A percentile compares a stretch with the other conserved stretches of the same genome.
Conservation (phyloP, 2,329 filamentous ascomycete species). For the Rhynchosporium secalis region DNA sequence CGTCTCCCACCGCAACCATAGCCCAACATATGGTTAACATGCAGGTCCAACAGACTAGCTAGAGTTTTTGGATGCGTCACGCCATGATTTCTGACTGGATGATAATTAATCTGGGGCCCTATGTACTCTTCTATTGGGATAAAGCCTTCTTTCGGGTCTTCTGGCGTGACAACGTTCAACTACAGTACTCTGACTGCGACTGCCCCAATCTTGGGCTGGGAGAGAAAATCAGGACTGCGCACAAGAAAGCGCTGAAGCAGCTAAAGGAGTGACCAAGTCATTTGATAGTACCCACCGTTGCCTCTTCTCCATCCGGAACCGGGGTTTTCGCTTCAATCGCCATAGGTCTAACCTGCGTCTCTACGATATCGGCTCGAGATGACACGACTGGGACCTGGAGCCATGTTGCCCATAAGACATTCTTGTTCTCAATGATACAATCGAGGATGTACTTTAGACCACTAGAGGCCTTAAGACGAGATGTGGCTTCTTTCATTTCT, state of each 20-base stretch:
- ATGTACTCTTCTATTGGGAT: not conserved
- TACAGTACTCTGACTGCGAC: not conserved
- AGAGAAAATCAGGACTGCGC: not conserved
- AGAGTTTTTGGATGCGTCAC: not conserved
- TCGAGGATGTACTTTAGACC: not conserved
- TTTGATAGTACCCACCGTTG: not conserved
- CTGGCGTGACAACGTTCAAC: not conserved
- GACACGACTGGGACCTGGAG: constrained; percentile 1
- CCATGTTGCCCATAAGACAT: not conserved
- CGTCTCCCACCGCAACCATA: not conserved
- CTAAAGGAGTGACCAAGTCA: not conserved
- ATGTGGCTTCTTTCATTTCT: not conserved
- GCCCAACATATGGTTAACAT: not conserved
- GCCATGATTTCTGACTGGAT: not conserved
- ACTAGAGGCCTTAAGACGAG: not conserved
- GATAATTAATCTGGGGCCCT: not conserved
- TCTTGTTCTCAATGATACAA: constrained; percentile 4
- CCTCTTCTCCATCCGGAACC: not conserved
- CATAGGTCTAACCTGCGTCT: not conserved
- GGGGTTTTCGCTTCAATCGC: not conserved
- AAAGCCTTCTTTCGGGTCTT: not conserved
- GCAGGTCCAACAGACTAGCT: not conserved
- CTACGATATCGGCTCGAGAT: not conserved
- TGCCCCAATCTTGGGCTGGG: not conserved
- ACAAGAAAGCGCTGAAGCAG: constrained; percentile 5